Base-by-base conservation (phyloP, 1,284 basidiomycete genomes). In the Ganoderma leucocontextum region DNA sequence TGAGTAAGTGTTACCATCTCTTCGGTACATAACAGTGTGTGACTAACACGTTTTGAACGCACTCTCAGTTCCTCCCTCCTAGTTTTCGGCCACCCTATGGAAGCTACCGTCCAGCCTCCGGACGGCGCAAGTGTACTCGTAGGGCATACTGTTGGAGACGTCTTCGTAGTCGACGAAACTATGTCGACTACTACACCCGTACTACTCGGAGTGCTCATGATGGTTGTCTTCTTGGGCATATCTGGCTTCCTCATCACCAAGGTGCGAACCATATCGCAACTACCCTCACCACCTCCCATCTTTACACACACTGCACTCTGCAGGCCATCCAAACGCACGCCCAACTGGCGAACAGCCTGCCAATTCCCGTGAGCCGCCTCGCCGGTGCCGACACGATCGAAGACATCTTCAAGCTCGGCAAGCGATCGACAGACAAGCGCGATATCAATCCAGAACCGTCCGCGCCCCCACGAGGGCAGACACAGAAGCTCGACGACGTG, bases 321-420 rank as follows among this genome's bases (percentile, higher is more conserved):
- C 9, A 60, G 58, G 38, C 58, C 22, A 41, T 60, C 22, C 58
- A 39, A 39, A 41, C 38, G 13, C 58, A 60, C 6, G 36, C 36
- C 38, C 8, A 39, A 25, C 9, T 25, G 4, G 17, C 35, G 58
- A 41, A 60, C 13, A 25, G 25, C 38, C 10, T 60, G 58, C 58
- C 58, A 5, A 60, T 60, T 13, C 58, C 58, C 36, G 58, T 60
- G 22, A 60, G 38, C 58, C 58, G 58, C 36, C 36, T 60, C 22
- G 58, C 58, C n/a, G 58, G 58, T 1, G 15, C 38, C 22, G 58
- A 60, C 22, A 60, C 58, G 38, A 60, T 60, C 58, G 58, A 60
- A 38, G 58, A 60, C 58, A 60, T 60, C 36, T 60, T 60, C 58
- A 41, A 41, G 38, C 38, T 60, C 38, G n/a, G 58, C 4, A 60